These are phyloP conservation scores for Heimioporus sp. DNA, from an alignment of 768 basidiomycete genomes.

Conservation along the genomic window DNA sequence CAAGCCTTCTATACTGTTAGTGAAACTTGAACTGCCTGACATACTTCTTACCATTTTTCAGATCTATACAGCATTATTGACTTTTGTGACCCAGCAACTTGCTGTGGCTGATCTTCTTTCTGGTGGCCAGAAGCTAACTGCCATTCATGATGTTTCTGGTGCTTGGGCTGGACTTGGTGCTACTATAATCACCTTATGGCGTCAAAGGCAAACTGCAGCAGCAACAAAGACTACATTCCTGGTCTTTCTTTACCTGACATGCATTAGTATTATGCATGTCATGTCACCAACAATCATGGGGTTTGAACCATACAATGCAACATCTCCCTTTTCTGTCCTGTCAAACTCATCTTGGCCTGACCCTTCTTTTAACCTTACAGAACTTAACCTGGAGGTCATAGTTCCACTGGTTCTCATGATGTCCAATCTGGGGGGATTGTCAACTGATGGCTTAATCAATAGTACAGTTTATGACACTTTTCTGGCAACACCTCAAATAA, in stretches of 20 bases:
- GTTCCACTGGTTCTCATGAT: background rate
- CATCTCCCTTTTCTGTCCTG: background rate
- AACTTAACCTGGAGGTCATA: background rate
- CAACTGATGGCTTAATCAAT: background rate
- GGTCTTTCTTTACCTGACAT: too few relatives aligned
- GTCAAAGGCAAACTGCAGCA: background rate
- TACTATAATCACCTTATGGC: background rate
- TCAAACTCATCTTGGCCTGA: background rate
- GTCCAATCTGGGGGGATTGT: background rate
- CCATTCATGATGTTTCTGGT: background rate
- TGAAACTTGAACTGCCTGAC: too few relatives aligned
- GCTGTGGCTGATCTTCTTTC: background rate
- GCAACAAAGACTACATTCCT: background rate
- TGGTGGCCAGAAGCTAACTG: background rate
- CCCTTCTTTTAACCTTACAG: background rate
- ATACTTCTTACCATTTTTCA: too few relatives aligned
- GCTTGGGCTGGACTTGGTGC: background rate
- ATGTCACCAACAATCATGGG: background rate
- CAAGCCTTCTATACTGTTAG: too few relatives aligned
- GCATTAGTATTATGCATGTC: background rate
- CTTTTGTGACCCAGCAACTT: background rate
- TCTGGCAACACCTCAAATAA: background rate
- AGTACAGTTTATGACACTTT: background rate
- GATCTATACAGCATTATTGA: background rate
- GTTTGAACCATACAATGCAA: background rate